A percentile compares a stretch with the other conserved stretches of the same genome.
These are phyloP conservation scores for Coemansia sp. DNA, from an alignment of 192 early-diverging fungal species.

Conservation along the genomic window DNA sequence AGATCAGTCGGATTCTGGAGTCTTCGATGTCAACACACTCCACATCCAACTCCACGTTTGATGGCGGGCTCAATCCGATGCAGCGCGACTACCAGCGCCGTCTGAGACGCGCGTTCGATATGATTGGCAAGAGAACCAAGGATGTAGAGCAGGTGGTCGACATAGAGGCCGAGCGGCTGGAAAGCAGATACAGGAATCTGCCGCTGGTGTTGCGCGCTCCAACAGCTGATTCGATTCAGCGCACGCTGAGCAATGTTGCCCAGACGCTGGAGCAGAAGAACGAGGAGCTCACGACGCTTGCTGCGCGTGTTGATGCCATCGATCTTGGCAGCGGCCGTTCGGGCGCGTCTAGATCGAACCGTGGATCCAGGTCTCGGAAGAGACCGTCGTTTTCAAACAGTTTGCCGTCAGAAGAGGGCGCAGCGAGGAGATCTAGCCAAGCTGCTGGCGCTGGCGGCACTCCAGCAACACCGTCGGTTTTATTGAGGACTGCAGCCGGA, in stretches of 20 bases:
- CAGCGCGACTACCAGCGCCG: conserved; percentile 44
- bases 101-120: conserved; percentile 20
- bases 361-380: neutral
- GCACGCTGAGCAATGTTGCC: conserved; percentile 47
- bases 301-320: conserved; percentile 24
- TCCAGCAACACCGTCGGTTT: neutral
- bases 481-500: conserved; percentile 27
- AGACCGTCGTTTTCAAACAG: neutral
- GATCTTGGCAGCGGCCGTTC: neutral
- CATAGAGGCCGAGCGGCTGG: conserved; percentile 16
- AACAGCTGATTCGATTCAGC: conserved; percentile 51
- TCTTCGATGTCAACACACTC: conserved; percentile 5
- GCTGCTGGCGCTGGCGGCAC: neutral
- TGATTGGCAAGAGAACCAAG: conserved; percentile 14
- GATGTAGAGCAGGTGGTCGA: conserved; percentile 35
- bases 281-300: conserved; percentile 48
- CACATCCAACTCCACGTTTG: conserved; percentile 12
- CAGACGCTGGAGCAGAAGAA: conserved; percentile 45
- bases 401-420: neutral
- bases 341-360: neutral
- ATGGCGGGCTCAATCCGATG: conserved; percentile 38
- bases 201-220: conserved; percentile 27
- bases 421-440: neutral
- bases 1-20: conserved; percentile 35
- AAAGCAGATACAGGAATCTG: conserved; percentile 16